Conservation (phyloP, 176 grass and related monocot genomes). For the Avena sativa region DNA sequence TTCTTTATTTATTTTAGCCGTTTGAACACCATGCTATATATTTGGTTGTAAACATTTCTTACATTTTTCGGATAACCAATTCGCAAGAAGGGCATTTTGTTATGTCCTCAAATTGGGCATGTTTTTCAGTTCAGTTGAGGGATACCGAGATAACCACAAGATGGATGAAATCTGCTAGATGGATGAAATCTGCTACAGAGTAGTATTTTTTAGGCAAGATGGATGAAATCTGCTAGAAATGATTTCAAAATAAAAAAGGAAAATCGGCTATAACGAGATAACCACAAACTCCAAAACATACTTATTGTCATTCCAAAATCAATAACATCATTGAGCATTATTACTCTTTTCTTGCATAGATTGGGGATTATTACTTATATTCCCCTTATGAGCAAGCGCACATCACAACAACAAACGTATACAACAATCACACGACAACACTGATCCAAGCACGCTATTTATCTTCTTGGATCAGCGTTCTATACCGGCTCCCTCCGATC, state of each 20-base stretch:
- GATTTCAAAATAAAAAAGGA: background rate
- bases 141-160: too few relatives aligned
- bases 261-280: background rate
- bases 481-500: conserved; percentile 14
- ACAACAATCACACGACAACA: conserved; percentile 34
- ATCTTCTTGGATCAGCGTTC: conserved; percentile 33
- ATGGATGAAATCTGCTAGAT: background rate
- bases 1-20: too few relatives aligned
- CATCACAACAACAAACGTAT: conserved; percentile 13
- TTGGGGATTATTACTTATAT: conserved; percentile 52
- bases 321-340: background rate
- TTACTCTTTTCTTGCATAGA: too few relatives aligned
- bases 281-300: background rate
- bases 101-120: too few relatives aligned
- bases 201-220: background rate
- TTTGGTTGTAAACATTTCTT: too few relatives aligned
- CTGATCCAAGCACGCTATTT: background rate
- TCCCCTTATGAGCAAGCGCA: conserved; percentile 43
- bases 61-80: too few relatives aligned
- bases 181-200: background rate
- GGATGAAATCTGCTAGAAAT: background rate
- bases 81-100: too few relatives aligned
- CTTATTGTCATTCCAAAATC: conserved; percentile 1
- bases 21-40: too few relatives aligned
- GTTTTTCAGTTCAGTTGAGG: too few relatives aligned